Percentiles rank a stretch among this genome's conserved stretches.
These are phyloP conservation scores for Sequoia sempervirens DNA, from an alignment of 75 land plant species.

Conservation along the genomic window DNA sequence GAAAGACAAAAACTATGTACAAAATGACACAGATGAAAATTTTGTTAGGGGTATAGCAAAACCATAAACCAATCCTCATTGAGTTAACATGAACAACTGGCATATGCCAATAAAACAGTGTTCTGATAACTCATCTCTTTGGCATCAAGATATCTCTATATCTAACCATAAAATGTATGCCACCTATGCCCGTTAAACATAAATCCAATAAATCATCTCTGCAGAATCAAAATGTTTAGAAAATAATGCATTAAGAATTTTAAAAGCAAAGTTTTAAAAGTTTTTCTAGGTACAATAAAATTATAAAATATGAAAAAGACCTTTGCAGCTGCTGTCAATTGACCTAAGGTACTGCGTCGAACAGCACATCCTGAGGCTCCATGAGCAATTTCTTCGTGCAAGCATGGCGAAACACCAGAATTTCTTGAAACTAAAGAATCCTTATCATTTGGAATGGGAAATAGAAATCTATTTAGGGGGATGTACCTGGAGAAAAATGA, in stretches of 20 bases:
- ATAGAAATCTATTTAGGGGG: conserved; percentile 54
- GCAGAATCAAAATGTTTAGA: not conserved
- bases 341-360: conserved; percentile 57
- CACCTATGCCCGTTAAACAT: not conserved
- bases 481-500: conserved; percentile 58
- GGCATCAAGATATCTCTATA: not conserved
- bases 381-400: conserved; percentile 43
- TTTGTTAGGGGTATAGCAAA: no score
- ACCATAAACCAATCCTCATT: no score
- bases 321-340: conserved; percentile 76
- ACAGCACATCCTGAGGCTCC: conserved; percentile 54
- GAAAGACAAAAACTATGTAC: no score
- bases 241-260: not conserved
- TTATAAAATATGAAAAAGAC: conserved; percentile 30
- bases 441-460: conserved; percentile 18
- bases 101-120: not conserved
- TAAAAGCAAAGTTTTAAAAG: not conserved
- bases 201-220: not conserved
- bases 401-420: conserved; percentile 37
- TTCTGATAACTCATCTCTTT: not conserved
- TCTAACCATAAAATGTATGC: not conserved
- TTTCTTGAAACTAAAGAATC: conserved; percentile 10
- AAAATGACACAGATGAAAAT: no score
- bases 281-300: not conserved
- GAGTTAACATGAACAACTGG: not conserved